phyloP scores from a whole-genome alignment of 495 filamentous ascomycete genomes.

The Cryomyces minteri region DNA sequence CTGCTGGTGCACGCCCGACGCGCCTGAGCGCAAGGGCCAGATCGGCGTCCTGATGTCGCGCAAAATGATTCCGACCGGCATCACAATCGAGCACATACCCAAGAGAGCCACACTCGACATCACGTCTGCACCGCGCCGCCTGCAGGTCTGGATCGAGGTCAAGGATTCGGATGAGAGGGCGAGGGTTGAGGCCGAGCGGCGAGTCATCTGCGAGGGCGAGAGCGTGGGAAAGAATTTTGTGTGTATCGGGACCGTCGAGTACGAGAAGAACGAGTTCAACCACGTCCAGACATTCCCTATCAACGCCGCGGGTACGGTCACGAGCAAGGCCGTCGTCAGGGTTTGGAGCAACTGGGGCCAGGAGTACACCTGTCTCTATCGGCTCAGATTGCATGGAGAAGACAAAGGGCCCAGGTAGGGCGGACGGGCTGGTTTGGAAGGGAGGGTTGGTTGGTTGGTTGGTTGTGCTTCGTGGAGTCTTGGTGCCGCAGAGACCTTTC shows the following conservation, averaged over 20 bases:
- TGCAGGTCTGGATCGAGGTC: slow-evolving; percentile 40
- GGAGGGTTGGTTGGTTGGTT: too few relatives aligned
- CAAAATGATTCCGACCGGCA: slow-evolving; percentile 30
- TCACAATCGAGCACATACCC: slow-evolving; percentile 47
- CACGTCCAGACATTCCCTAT: slow-evolving; percentile 32
- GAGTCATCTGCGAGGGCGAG: not conserved
- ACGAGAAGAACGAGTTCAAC: slow-evolving; percentile 24
- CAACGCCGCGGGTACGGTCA: slow-evolving; percentile 7
- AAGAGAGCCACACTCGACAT: slow-evolving; percentile 32
- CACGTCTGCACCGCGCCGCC: slow-evolving; percentile 33
- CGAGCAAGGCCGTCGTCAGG: slow-evolving; percentile 29
- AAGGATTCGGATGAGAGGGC: slow-evolving; percentile 10
- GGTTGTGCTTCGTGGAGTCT: too few relatives aligned
- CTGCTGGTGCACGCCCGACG: slow-evolving; percentile 41
- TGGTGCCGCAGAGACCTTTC: too few relatives aligned
- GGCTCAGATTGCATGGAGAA: slow-evolving; percentile 32
- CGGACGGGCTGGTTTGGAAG: too few relatives aligned
- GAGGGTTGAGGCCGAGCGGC: not conserved
- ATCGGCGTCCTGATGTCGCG: slow-evolving; percentile 29
- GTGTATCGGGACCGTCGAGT: slow-evolving; percentile 33
- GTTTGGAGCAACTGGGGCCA: slow-evolving; percentile 34
- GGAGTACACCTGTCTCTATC: slow-evolving; percentile 43
- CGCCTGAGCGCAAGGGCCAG: slow-evolving; percentile 10
- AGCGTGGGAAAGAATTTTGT: slow-evolving; percentile 18
- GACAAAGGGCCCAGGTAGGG: slow-evolving; percentile 24